Conservation (phyloP, 306 rosid genomes). For the Lithocarpus polystachyus region DNA sequence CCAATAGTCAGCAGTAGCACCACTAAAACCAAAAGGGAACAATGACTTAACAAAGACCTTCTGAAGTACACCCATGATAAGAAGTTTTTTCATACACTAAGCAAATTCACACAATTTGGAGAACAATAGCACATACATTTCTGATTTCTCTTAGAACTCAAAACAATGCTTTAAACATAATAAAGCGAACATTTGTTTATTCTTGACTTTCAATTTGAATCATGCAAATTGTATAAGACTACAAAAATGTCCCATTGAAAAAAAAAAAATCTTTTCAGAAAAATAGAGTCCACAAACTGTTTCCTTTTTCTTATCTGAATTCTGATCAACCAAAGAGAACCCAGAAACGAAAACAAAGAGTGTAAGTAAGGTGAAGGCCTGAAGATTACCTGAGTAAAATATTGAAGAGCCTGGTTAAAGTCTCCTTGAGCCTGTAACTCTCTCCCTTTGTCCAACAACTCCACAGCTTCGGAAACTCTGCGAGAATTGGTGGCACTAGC, state of each 20-base stretch:
- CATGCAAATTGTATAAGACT: neutral
- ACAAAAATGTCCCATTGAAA: neutral
- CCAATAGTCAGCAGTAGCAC: neutral
- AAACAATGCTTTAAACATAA: neutral
- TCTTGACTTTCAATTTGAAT: neutral
- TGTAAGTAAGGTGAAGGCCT: neutral
- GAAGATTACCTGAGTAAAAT: conserved; percentile 52
- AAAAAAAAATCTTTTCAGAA: neutral
- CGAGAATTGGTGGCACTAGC: conserved; percentile 47
- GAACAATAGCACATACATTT: neutral
- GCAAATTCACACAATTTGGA: neutral
- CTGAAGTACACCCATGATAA: too few relatives aligned
- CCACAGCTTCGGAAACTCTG: conserved; percentile 58
- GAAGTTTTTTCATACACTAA: neutral
- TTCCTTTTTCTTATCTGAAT: neutral
- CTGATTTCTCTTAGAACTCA: too few relatives aligned
- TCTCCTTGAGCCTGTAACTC: conserved; percentile 70
- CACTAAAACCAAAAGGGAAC: neutral
- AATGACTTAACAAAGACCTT: neutral
- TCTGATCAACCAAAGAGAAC: neutral
- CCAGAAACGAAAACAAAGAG: neutral
- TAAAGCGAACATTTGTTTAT: neutral
- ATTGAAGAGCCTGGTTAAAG: conserved; percentile 57
- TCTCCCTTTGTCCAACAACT: conserved; percentile 70
- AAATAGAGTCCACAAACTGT: neutral